Conservation (phyloP, 208 protist genomes). For the Angomonas ambiguus region DNA sequence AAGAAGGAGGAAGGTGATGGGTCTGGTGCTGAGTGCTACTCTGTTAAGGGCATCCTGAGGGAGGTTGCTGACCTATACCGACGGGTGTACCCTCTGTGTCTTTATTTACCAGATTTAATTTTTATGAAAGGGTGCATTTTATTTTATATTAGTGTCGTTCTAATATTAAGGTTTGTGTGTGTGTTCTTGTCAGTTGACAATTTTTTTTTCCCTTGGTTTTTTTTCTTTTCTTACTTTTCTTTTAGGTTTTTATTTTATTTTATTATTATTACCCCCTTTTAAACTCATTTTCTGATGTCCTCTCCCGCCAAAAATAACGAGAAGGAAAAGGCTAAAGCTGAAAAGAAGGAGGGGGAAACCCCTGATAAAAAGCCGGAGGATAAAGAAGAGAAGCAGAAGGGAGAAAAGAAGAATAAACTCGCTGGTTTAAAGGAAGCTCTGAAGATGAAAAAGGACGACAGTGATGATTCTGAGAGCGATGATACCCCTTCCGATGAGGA, state of each 20-base stretch:
- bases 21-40: too few relatives aligned
- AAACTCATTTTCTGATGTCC: too few relatives aligned
- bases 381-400: neutral
- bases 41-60: too few relatives aligned
- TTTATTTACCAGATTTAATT: too few relatives aligned
- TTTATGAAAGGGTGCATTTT: too few relatives aligned
- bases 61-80: too few relatives aligned
- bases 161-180: neutral
- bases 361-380: neutral
- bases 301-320: neutral
- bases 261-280: too few relatives aligned
- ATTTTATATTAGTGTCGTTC: too few relatives aligned
- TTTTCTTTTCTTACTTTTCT: neutral
- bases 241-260: too few relatives aligned
- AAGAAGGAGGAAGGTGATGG: too few relatives aligned
- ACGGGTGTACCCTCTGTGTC: too few relatives aligned
- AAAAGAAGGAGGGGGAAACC: neutral
- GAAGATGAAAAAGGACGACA: neutral
- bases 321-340: neutral
- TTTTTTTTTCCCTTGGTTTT: neutral
- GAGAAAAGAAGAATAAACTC: neutral
- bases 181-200: neutral
- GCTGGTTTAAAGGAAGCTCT: neutral
- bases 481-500: neutral
- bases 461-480: neutral